phyloP scores from a whole-genome alignment of 1,284 basidiomycete genomes.

The Cutaneotrichosporon cyanovorans region DNA sequence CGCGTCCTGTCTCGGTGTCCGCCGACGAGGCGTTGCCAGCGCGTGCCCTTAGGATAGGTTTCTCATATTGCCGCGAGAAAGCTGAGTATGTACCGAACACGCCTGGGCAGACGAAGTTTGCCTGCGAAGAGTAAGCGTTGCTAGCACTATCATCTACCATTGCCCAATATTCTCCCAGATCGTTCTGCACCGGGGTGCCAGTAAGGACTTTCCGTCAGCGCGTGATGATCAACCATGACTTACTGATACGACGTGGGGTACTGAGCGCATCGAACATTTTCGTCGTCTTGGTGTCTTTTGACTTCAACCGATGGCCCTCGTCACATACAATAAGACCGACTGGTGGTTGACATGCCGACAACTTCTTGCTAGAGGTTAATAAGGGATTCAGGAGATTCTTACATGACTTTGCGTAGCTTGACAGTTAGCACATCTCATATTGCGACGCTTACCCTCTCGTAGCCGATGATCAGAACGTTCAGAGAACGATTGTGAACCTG shows the following conservation, averaged over 20 bases:
- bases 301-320: slow-evolving; percentile 94
- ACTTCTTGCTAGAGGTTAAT: slow-evolving; percentile 31
- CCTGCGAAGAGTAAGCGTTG: slow-evolving; percentile 46
- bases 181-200: slow-evolving; percentile 96
- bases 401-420: slow-evolving; percentile 70
- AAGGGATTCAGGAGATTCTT: slow-evolving; percentile 19
- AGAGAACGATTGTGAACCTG: slow-evolving; percentile 55
- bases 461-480: slow-evolving; percentile 87
- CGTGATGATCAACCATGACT: slow-evolving; percentile 5
- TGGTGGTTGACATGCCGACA: slow-evolving; percentile 54
- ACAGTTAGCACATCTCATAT: background rate
- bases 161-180: slow-evolving; percentile 87
- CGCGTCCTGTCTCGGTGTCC: slow-evolving; percentile 67
- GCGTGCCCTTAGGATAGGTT: slow-evolving; percentile 79
- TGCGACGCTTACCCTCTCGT: slow-evolving; percentile 56
- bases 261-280: slow-evolving; percentile 74
- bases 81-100: slow-evolving; percentile 62
- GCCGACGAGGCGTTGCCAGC: slow-evolving; percentile 64
- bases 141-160: slow-evolving; percentile 56
- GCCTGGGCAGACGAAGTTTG: slow-evolving; percentile 89
- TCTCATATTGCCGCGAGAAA: slow-evolving; percentile 77
- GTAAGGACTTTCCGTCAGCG: slow-evolving; percentile 60
- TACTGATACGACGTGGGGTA: slow-evolving; percentile 60
- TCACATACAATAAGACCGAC: slow-evolving; percentile 94
- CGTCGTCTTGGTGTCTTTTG: slow-evolving; percentile 79